Base-by-base conservation (phyloP, 371 early-diverging fungal species). In the Zancudomyces culisetae region DNA sequence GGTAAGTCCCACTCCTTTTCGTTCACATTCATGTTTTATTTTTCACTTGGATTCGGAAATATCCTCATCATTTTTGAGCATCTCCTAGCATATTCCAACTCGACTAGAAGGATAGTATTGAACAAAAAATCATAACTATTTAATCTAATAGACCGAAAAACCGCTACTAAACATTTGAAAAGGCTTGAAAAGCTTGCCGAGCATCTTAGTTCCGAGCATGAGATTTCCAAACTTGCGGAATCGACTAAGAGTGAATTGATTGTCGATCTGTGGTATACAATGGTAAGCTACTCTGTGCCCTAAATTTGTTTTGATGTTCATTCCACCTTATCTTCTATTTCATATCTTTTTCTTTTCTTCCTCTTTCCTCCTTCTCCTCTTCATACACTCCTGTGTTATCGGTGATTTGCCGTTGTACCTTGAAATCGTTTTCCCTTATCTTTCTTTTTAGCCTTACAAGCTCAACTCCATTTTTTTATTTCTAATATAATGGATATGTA, bases 181-280 rank as follows among this genome's bases (percentile, higher is more conserved):
- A 51, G 30, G n/a, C 43, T 51, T 3, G 52, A 51, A 51, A 51
- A 51, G 26, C 18, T 20, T 39, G 4, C 30, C 35, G 22, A 35
- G 2, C 42, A 51, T 8, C 30, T 35, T 29, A n/a, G 3, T 26
- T 2, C 8, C 4, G 39, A 30, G 19, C 21, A 8, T 27, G 19
- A 19, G 13, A 42, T 13, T 21, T 24, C 21, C 26, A 49, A 49
- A 45, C 24, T 23, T 24, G 4, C 26, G 24, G 45, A 51, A 30
- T 8, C 4, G 10, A 8, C 29, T 28, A 43, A 22, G 24, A 4
- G 18, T 35, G 45, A 51, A 18, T 24, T 51, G 22, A 8, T 51
- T 3, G 39, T 51, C 13, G 45, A 51, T 22, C n/a, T 51, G 26
- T 28, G 30, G 42, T 51, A 51, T 26, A 51, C 52, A 41, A 21